Percentiles rank a stretch among this genome's conserved stretches.
Conservation (phyloP, 352 stramenopile species). For the Phytophthora rubi region DNA sequence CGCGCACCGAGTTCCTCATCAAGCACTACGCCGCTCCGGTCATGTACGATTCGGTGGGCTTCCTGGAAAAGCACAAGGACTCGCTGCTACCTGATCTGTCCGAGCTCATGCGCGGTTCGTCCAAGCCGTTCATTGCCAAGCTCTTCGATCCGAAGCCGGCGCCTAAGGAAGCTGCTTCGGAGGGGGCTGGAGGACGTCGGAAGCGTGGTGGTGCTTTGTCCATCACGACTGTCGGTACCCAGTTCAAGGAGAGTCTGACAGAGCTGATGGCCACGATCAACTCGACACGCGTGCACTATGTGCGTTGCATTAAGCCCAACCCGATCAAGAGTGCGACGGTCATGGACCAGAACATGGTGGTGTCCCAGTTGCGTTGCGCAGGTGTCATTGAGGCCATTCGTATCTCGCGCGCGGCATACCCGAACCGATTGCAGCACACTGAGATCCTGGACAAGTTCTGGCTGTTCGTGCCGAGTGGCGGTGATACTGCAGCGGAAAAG, state of each 20-base stretch:
- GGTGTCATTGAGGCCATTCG: constrained; percentile 99
- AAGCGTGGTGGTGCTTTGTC: constrained; percentile 68
- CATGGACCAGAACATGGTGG: constrained; percentile 94
- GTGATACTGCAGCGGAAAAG: constrained; percentile 63
- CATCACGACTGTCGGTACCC: constrained; percentile 79
- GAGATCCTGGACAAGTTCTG: constrained; percentile 87
- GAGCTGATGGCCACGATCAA: constrained; percentile 97
- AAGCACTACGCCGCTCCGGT: constrained; percentile 96
- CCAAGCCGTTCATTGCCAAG: constrained; percentile 71
- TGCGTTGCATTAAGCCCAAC: constrained; percentile 99
- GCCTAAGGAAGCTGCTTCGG: constrained; percentile 44
- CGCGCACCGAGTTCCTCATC: constrained; percentile 93
- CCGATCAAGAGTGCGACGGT: constrained; percentile 91
- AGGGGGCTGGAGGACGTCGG: constrained; percentile 44
- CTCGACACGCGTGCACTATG: constrained; percentile 97
- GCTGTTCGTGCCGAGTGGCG: constrained; percentile 75
- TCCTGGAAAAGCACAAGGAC: constrained; percentile 97
- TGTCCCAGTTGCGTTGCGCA: constrained; percentile 97
- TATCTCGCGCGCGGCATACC: constrained; percentile 98
- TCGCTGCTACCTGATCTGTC: constrained; percentile 94
- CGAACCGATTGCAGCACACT: constrained; percentile 94
- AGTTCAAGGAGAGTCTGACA: constrained; percentile 95
- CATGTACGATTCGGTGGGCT: constrained; percentile 93
- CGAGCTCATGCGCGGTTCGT: constrained; percentile 82
- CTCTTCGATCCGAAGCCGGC: constrained; percentile 77